Evolutionary conservation across 2,329 filamentous ascomycete species (phyloP).

Genomic region (Didymella segeticola): DNA sequence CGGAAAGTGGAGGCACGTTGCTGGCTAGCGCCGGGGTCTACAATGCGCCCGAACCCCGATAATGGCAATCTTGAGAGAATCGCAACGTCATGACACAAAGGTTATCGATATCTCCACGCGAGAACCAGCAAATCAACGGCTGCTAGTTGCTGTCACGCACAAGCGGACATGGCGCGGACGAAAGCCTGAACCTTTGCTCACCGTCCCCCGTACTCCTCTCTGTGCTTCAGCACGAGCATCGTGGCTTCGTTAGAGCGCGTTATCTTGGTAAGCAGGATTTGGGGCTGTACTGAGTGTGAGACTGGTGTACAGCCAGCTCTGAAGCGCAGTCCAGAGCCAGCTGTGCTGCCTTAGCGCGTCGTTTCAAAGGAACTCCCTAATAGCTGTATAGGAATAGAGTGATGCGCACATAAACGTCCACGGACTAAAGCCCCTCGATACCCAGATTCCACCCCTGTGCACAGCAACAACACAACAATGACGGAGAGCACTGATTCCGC

Average conservation of each 20-base stretch:
- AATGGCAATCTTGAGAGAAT: constrained; percentile 1
- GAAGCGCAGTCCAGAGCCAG: background rate
- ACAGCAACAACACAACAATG: constrained; percentile 19
- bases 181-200: background rate
- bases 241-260: constrained; percentile 1
- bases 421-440: constrained; percentile 5
- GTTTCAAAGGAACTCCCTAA: constrained; percentile 1
- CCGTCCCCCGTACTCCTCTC: background rate
- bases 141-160: constrained; percentile 5
- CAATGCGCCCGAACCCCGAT: constrained; percentile 6
- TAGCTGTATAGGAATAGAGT: constrained; percentile 8
- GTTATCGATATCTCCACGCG: constrained; percentile 6
- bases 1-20: background rate
- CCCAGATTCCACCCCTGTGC: background rate
- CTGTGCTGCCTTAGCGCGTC: background rate
- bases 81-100: constrained; percentile 13
- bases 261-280: constrained; percentile 33
- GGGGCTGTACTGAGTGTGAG: constrained; percentile 18
- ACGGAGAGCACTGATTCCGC: constrained; percentile 35
- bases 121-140: constrained; percentile 1
- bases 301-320: constrained; percentile 3
- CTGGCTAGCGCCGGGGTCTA: constrained; percentile 4
- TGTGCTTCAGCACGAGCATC: background rate
- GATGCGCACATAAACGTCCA: constrained; percentile 26
- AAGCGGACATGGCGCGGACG: constrained; percentile 29